Evolutionary conservation across 2,329 filamentous ascomycete species (phyloP).

Genomic region (Lachnellula suecica): DNA sequence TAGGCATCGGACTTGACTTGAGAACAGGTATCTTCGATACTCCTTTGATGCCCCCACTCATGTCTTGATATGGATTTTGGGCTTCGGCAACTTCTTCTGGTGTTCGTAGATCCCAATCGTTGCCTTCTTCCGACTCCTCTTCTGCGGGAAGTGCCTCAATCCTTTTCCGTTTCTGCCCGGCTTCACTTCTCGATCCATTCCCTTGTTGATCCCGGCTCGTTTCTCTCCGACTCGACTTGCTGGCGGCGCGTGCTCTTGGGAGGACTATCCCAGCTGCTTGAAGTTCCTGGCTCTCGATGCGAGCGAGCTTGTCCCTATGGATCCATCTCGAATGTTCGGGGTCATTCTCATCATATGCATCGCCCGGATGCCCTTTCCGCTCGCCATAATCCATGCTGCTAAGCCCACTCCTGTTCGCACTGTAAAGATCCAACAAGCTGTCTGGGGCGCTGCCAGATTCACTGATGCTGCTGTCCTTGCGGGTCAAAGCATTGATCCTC

Average conservation of each 20-base stretch:
- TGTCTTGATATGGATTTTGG: slow-evolving; percentile 51
- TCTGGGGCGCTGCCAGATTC: slow-evolving; percentile 44
- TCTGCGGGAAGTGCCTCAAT: slow-evolving; percentile 38
- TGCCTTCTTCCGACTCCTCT: slow-evolving; percentile 39
- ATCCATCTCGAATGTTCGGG: slow-evolving; percentile 76
- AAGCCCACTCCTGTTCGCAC: slow-evolving; percentile 23
- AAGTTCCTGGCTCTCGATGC: slow-evolving; percentile 78
- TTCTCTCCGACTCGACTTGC: slow-evolving; percentile 45
- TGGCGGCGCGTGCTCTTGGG: slow-evolving; percentile 52
- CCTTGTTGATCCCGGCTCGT: slow-evolving; percentile 31
- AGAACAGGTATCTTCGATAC: slow-evolving; percentile 85
- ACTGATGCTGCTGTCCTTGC: slow-evolving; percentile 42
- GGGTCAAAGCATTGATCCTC: slow-evolving; percentile 35
- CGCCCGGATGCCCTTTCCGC: slow-evolving; percentile 18
- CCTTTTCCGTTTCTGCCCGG: slow-evolving; percentile 37
- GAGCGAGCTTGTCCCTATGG: slow-evolving; percentile 78
- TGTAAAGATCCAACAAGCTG: slow-evolving; percentile 45
- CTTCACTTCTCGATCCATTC: slow-evolving; percentile 32
- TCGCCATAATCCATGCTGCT: slow-evolving; percentile 29
- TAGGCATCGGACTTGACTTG: slow-evolving; percentile 74
- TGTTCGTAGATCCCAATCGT: slow-evolving; percentile 70
- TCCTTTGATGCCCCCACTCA: slow-evolving; percentile 54
- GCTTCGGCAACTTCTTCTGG: slow-evolving; percentile 75
- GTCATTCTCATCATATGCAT: slow-evolving; percentile 35
- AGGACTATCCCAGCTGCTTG: slow-evolving; percentile 73